Evolutionary conservation across 306 rosid species (phyloP).

Genomic region (Malus domestica): DNA sequence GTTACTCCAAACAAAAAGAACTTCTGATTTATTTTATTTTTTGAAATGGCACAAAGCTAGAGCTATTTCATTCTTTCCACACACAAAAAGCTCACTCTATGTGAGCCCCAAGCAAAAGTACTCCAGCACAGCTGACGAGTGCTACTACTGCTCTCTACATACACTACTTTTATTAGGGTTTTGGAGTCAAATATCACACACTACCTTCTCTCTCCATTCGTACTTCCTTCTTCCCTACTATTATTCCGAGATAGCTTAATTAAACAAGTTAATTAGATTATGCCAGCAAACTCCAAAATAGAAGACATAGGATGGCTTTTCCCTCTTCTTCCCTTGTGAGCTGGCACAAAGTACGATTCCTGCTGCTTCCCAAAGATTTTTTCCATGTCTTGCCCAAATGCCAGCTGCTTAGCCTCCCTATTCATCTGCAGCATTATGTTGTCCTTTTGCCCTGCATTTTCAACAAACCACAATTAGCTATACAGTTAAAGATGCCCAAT

Average conservation of each 20-base stretch:
- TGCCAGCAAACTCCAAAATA: background rate
- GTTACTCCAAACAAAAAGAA: background rate
- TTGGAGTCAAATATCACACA: background rate
- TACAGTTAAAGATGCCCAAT: background rate
- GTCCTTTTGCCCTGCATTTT: conserved; percentile 13
- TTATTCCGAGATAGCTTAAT: background rate
- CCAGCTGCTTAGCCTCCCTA: conserved; percentile 21
- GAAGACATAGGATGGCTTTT: background rate
- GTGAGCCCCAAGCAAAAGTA: background rate
- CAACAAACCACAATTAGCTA: background rate
- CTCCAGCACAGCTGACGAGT: background rate
- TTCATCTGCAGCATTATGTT: conserved; percentile 14
- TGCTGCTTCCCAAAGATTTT: conserved; percentile 9
- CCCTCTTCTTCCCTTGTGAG: background rate
- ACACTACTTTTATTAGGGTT: background rate
- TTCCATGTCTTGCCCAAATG: conserved; percentile 24
- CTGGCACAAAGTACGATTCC: conserved; percentile 20
- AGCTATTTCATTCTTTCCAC: background rate
- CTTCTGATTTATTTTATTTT: background rate
- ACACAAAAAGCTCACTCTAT: background rate
- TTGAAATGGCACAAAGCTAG: background rate
- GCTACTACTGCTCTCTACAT: background rate
- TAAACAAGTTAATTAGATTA: background rate
- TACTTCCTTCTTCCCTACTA: background rate
- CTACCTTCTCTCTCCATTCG: background rate